Base-by-base conservation (phyloP, 2,329 filamentous ascomycete genomes). In the Chalara sp. region DNA sequence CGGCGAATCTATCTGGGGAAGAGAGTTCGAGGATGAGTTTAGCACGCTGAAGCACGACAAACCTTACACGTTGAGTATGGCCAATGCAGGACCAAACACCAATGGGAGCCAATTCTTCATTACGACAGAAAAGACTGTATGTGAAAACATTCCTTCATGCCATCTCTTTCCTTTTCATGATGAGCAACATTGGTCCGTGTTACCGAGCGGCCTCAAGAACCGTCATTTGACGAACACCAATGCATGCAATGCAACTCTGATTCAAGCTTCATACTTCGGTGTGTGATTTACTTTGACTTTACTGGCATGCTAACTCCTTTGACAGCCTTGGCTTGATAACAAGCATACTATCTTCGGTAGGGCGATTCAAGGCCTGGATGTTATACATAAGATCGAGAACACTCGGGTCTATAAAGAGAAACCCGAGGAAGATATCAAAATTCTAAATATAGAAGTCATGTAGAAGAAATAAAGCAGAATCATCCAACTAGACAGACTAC, bases 51-150 rank as follows among this genome's bases (percentile, higher is more conserved):
- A 86, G 67, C 93, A 99, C 64, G 93, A 99, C 72, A 95, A 93
- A 71, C 87, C 93, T 2, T 99, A 96, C 67, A 97, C 91, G 0
- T 76, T 97, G 52, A 95, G 88, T 66, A 99, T 99, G 93, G 93
- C 93, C 10, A 99, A 99, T 67, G 92, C 93, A 0, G 93, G 93
- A 0, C 89, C 90, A 0, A 90, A 92, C 62, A 96, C 91, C 35
- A 99, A 99, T 66, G 93, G 87, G 11, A 93, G 87, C 63, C 93
- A 99, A 67, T 99, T 99, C 67, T 99, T 99, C 63, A 96, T 99
- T 59, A 99, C 93, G 0, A 96, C 92, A 0, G 95, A 96, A 70
- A 95, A 95, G 72, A 90, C 93, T 58, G 84, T 86, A 73, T 72
- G 82, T 76, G 21, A 21, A 21, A 21, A 21, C 21, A 21, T 21